Percentiles rank a stretch among this genome's conserved stretches.
Evolutionary conservation across 1,284 basidiomycete genomes (phyloP).

Genomic region (Taiwanofungus camphoratus): DNA sequence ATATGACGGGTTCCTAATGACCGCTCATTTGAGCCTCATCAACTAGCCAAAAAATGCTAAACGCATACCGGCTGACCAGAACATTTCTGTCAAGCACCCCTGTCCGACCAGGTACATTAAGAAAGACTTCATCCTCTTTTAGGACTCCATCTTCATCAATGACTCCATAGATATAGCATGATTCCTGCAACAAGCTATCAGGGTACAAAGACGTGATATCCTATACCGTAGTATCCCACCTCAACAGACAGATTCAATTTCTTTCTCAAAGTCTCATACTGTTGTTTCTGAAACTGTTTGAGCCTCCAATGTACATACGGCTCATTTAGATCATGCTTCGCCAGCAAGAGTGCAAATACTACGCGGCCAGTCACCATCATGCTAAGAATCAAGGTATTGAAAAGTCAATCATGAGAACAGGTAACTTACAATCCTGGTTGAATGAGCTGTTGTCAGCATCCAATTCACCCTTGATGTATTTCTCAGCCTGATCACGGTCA

Average conservation of each 20-base stretch:
- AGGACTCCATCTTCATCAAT: constrained; percentile 19
- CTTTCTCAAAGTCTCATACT: constrained; percentile 12
- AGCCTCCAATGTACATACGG: constrained; percentile 14
- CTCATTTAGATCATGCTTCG: constrained; percentile 16
- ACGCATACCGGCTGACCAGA: constrained; percentile 11
- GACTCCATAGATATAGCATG: constrained; percentile 17
- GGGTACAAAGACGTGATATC: too few species aligned
- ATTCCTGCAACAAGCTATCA: constrained; percentile 12
- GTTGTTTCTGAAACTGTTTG: constrained; percentile 12
- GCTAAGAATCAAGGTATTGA: not conserved
- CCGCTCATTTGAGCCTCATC: not conserved
- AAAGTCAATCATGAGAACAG: not conserved
- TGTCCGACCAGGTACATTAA: constrained; percentile 16
- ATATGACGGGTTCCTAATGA: constrained; percentile 16
- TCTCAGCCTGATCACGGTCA: constrained; percentile 15
- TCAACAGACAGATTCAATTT: constrained; percentile 16
- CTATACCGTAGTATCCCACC: too few species aligned
- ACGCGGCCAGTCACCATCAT: too few species aligned
- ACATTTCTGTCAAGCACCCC: constrained; percentile 15
- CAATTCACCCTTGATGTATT: constrained; percentile 17
- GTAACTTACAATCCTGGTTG: constrained; percentile 14
- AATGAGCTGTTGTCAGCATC: constrained; percentile 13
- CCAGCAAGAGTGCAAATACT: constrained; percentile 19
- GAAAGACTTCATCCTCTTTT: constrained; percentile 15
- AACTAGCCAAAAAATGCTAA: too few species aligned